These are phyloP conservation scores for Globisporangium megalacanthum DNA, from an alignment of 352 stramenopile genomes.

Conservation along the genomic window DNA sequence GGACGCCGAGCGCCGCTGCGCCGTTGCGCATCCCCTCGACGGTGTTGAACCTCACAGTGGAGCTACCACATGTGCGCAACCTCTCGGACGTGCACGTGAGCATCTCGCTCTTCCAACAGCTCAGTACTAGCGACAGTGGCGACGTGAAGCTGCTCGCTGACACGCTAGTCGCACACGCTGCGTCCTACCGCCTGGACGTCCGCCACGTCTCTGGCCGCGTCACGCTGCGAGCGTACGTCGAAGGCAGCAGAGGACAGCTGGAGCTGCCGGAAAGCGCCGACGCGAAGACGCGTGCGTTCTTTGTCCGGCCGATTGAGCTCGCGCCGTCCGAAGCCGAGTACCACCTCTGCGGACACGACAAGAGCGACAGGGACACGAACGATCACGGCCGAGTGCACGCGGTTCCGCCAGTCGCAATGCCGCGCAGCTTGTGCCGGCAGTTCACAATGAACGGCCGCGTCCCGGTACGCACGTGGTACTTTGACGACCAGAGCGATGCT, in stretches of 20 bases:
- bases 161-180: slow-evolving; percentile 21
- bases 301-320: slow-evolving; percentile 22
- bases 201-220: slow-evolving; percentile 14
- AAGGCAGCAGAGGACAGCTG: slow-evolving; percentile 6
- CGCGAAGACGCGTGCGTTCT: slow-evolving; percentile 25
- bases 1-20: slow-evolving; percentile 3
- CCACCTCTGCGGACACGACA: slow-evolving; percentile 11
- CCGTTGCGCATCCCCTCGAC: slow-evolving; percentile 24
- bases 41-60: slow-evolving; percentile 26
- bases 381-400: neutral
- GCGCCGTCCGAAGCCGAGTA: slow-evolving; percentile 23
- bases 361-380: neutral
- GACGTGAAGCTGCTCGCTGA: slow-evolving; percentile 20
- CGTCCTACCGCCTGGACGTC: slow-evolving; percentile 26
- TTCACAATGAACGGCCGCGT: slow-evolving; percentile 32
- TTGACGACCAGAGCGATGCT: slow-evolving; percentile 30
- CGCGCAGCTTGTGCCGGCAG: slow-evolving; percentile 19
- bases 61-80: slow-evolving; percentile 13
- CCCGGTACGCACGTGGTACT: slow-evolving; percentile 38
- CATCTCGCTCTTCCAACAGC: slow-evolving; percentile 25
- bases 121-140: neutral
- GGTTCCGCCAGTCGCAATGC: slow-evolving; percentile 24
- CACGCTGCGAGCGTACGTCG: slow-evolving; percentile 29
- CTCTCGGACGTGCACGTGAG: slow-evolving; percentile 18
- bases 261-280: neutral